Evolutionary conservation across 495 filamentous ascomycete genomes (phyloP).

Genomic region (Penicillium verhagenii): DNA sequence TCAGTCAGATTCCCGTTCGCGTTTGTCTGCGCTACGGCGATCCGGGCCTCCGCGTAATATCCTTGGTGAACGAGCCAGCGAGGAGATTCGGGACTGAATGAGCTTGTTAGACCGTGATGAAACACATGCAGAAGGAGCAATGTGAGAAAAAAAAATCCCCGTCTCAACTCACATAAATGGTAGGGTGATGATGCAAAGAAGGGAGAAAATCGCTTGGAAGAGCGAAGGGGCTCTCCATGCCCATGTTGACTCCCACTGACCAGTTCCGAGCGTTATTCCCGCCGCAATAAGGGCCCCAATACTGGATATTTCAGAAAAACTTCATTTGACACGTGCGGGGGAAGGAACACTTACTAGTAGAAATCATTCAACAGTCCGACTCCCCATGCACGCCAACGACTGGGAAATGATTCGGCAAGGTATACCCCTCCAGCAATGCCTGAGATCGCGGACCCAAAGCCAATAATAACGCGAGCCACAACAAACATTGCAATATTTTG

Average conservation of each 20-base stretch:
- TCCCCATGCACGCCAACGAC: conserved; percentile 45
- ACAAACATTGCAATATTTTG: conserved; percentile 52
- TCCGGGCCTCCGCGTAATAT: conserved; percentile 26
- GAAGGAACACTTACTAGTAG: conserved; percentile 46
- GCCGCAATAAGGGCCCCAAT: conserved; percentile 49
- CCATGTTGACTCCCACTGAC: conserved; percentile 47
- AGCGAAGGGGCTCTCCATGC: conserved; percentile 57
- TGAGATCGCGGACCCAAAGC: conserved; percentile 38
- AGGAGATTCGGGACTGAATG: conserved; percentile 48
- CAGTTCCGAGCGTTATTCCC: conserved; percentile 52
- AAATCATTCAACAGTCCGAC: conserved; percentile 50
- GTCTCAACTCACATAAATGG: conserved; percentile 43
- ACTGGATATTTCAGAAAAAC: conserved; percentile 4
- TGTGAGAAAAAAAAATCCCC: neutral
- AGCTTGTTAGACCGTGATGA: neutral
- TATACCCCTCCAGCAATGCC: conserved; percentile 42
- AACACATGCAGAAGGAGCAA: too few relatives aligned
- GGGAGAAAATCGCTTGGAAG: conserved; percentile 52
- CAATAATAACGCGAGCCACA: conserved; percentile 41
- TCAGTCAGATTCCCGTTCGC: conserved; percentile 38
- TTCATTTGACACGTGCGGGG: neutral
- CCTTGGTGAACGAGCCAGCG: conserved; percentile 48
- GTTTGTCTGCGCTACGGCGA: conserved; percentile 48
- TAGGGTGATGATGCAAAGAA: conserved; percentile 51
- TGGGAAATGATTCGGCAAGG: conserved; percentile 43